Conservation (phyloP, 345 rosid genomes). For the Boechera stricta region DNA sequence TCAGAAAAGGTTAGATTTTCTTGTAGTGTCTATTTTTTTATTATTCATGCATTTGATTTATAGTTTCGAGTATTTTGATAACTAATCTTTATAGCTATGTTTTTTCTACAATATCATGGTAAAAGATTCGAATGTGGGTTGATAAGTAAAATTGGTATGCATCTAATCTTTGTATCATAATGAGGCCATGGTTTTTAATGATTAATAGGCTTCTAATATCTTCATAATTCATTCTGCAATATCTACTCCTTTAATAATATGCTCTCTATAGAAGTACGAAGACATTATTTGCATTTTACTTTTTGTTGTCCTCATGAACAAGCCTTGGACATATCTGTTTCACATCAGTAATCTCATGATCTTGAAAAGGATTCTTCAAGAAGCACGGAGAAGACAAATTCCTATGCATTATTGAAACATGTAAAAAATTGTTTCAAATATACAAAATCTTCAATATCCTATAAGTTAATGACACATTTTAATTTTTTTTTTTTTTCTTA, state of each 20-base stretch:
- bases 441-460: background rate
- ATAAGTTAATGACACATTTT: background rate
- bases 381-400: slow-evolving; percentile 52
- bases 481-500: background rate
- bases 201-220: background rate
- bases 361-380: slow-evolving; percentile 65
- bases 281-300: background rate
- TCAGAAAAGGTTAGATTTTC: no score
- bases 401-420: background rate
- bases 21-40: no score
- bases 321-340: slow-evolving; percentile 9
- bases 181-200: background rate
- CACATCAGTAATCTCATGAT: slow-evolving; percentile 61
- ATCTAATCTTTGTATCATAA: background rate
- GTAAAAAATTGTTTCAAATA: background rate
- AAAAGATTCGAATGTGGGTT: no score
- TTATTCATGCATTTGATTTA: background rate
- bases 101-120: background rate
- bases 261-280: background rate
- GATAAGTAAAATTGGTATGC: background rate
- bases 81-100: background rate
- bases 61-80: background rate
- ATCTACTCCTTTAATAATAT: background rate
- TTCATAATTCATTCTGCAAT: background rate
- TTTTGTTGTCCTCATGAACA: background rate